These are phyloP conservation scores for Oehlia diaphana DNA, from an alignment of 192 early-diverging fungal genomes.

Conservation along the genomic window DNA sequence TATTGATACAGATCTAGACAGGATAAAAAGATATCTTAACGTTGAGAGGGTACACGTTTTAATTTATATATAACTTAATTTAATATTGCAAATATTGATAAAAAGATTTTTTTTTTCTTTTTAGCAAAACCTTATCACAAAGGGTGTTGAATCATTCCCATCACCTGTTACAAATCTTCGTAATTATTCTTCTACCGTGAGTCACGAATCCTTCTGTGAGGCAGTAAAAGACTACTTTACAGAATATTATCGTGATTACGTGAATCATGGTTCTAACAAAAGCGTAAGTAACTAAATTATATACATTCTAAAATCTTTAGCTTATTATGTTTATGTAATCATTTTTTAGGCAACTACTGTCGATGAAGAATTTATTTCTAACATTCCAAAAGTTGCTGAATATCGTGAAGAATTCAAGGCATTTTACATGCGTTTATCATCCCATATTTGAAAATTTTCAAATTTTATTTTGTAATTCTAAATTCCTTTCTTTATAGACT, in stretches of 20 bases:
- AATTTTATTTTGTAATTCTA: too few relatives aligned
- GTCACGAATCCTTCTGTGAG: conserved; percentile 82
- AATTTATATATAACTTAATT: neutral
- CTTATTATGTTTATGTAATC: neutral
- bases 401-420: conserved; percentile 33
- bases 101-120: conserved; percentile 4
- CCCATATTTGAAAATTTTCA: neutral
- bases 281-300: neutral
- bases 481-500: conserved; percentile 38
- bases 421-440: neutral
- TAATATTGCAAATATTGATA: neutral
- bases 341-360: neutral
- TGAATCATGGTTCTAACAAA: neutral
- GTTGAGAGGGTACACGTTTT: conserved; percentile 23
- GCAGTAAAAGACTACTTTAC: conserved; percentile 73
- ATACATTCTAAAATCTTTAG: neutral
- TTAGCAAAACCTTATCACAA: conserved; percentile 66
- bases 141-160: conserved; percentile 89
- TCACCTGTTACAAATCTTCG: conserved; percentile 83
- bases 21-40: conserved; percentile 37
- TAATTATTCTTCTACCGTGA: conserved; percentile 78
- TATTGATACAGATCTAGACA: conserved; percentile 79
- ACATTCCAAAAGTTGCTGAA: conserved; percentile 17
- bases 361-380: conserved; percentile 7
- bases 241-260: conserved; percentile 46